A percentile compares a stretch with the other conserved stretches of the same genome.
Conservation (phyloP, 805 yeast species). For the Saccharomycopsis sp. region DNA sequence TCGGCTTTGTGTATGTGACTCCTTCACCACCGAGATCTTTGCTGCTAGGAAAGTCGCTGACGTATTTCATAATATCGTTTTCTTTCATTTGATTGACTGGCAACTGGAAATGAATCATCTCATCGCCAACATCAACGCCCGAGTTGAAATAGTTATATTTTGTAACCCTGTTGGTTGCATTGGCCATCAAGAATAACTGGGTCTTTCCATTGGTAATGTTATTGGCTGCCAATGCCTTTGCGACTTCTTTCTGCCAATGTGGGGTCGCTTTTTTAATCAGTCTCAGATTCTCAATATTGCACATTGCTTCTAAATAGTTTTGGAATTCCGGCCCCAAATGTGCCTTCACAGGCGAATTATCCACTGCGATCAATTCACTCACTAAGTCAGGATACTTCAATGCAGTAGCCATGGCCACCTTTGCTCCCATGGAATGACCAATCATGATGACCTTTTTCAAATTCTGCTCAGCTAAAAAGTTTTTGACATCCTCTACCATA, state of each 20-base stretch:
- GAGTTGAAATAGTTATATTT: constrained; percentile 23
- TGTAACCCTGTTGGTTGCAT: constrained; percentile 30
- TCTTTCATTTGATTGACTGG: constrained; percentile 30
- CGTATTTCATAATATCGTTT: constrained; percentile 24
- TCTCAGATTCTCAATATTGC: constrained; percentile 29
- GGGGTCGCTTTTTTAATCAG: constrained; percentile 26
- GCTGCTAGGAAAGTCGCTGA: constrained; percentile 31
- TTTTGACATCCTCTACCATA: constrained; percentile 37
- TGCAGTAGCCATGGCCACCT: constrained; percentile 42
- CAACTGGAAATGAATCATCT: constrained; percentile 29
- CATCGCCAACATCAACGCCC: constrained; percentile 27
- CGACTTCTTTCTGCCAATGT: constrained; percentile 23
- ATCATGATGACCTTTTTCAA: constrained; percentile 32
- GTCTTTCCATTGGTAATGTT: constrained; percentile 24
- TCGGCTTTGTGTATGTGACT: constrained; percentile 25
- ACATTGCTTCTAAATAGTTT: constrained; percentile 35
- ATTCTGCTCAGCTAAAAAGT: constrained; percentile 28
- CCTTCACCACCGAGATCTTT: neutral
- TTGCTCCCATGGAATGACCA: constrained; percentile 62
- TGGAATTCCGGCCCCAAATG: constrained; percentile 32
- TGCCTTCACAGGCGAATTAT: constrained; percentile 39
- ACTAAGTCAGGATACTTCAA: constrained; percentile 36
- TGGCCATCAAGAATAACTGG: constrained; percentile 35
- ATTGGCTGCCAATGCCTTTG: constrained; percentile 24
- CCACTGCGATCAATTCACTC: constrained; percentile 39